phyloP scores from a whole-genome alignment of 2,329 filamentous ascomycete genomes.

The Epichloe coenophiala region DNA sequence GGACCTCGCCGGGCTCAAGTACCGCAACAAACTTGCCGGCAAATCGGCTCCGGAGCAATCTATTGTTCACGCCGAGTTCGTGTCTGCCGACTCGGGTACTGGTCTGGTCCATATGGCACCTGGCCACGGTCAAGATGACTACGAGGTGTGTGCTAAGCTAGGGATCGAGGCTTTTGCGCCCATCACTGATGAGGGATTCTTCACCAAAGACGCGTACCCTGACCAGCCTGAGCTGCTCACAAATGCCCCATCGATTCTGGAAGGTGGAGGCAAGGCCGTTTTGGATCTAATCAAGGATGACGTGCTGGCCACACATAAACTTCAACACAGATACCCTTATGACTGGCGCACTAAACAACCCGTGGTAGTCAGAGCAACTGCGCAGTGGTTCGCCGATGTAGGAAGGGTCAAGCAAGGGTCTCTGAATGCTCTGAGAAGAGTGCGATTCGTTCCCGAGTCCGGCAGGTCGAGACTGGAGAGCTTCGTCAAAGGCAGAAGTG shows the following conservation, averaged over 20 bases:
- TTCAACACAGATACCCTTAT: conserved; percentile 90
- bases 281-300: conserved; percentile 52
- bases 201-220: conserved; percentile 68
- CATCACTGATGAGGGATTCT: conserved; percentile 67
- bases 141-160: conserved; percentile 60
- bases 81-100: conserved; percentile 79
- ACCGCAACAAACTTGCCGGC: conserved; percentile 57
- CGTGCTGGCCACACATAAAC: conserved; percentile 56
- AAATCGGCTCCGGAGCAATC: conserved; percentile 43
- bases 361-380: conserved; percentile 80
- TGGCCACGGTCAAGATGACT: conserved; percentile 94
- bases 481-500: conserved; percentile 75
- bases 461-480: conserved; percentile 66
- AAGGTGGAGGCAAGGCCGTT: conserved; percentile 55
- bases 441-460: conserved; percentile 65
- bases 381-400: conserved; percentile 96
- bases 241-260: conserved; percentile 55
- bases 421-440: conserved; percentile 52
- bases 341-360: conserved; percentile 95
- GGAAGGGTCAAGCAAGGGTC: conserved; percentile 66
- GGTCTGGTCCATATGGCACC: conserved; percentile 92
- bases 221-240: conserved; percentile 51
- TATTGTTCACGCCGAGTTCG: conserved; percentile 76
- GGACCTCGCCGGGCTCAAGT: conserved; percentile 51
- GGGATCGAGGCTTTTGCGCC: conserved; percentile 68